Evolutionary conservation across 75 land plant genomes (phyloP).

Genomic region (Chamaecyparis obtusa): DNA sequence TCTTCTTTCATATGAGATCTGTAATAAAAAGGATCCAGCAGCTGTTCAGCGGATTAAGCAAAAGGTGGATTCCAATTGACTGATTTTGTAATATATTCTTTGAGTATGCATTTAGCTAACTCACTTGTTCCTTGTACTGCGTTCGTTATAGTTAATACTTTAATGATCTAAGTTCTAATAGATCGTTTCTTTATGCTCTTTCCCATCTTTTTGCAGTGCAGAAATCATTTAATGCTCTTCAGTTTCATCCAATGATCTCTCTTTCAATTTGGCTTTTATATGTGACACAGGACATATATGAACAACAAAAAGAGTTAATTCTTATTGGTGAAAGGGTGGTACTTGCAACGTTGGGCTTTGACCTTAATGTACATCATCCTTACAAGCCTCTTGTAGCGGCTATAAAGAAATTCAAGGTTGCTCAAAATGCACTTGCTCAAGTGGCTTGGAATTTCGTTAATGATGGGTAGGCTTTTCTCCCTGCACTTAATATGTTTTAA

Average conservation of each 20-base stretch:
- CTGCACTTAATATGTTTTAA: background rate
- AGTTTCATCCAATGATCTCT: background rate
- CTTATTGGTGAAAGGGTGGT: constrained; percentile 78
- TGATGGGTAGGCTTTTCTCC: constrained; percentile 72
- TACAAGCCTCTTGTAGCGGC: constrained; percentile 95
- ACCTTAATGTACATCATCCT: constrained; percentile 89
- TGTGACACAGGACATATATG: constrained; percentile 75
- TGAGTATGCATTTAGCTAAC: constrained; percentile 4
- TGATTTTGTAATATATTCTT: background rate
- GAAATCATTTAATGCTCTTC: background rate
- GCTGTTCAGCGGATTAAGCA: constrained; percentile 78
- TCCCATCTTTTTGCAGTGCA: background rate
- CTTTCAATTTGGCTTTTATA: background rate
- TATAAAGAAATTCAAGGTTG: constrained; percentile 88
- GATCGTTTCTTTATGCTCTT: background rate
- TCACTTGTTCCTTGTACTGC: background rate
- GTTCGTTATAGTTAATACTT: background rate
- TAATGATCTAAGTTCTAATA: background rate
- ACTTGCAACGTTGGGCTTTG: constrained; percentile 92
- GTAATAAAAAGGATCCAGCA: constrained; percentile 76
- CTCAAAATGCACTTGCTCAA: constrained; percentile 85
- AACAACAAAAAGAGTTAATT: constrained; percentile 79
- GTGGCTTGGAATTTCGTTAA: constrained; percentile 98
- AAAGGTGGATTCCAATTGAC: constrained; percentile 43
- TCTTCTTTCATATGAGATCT: constrained; percentile 67